Evolutionary conservation across 192 early-diverging fungal species (phyloP).

Genomic region (Gamsiella multidivaricata): DNA sequence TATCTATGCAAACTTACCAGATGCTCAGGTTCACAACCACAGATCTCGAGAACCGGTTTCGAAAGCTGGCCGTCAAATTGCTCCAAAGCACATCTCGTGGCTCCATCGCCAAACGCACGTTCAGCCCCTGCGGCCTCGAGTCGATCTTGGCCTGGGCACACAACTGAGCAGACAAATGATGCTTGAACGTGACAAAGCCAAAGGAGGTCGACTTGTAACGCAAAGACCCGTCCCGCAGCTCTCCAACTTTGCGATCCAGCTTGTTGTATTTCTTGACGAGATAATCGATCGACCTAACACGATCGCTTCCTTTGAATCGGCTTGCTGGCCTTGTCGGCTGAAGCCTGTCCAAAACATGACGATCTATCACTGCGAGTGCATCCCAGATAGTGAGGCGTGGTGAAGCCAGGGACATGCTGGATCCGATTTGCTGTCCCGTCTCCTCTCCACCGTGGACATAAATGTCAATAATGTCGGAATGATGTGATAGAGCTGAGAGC

Average conservation of each 20-base stretch:
- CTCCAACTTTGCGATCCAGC: slow-evolving; percentile 53
- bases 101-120: slow-evolving; percentile 67
- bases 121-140: slow-evolving; percentile 61
- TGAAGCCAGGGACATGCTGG: slow-evolving; percentile 17
- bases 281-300: slow-evolving; percentile 49
- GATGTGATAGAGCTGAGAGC: slow-evolving; percentile 24
- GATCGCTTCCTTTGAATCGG: slow-evolving; percentile 28
- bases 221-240: slow-evolving; percentile 52
- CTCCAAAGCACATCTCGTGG: slow-evolving; percentile 73
- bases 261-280: slow-evolving; percentile 56
- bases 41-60: slow-evolving; percentile 55
- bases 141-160: slow-evolving; percentile 65
- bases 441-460: slow-evolving; percentile 36
- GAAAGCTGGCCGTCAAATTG: slow-evolving; percentile 57
- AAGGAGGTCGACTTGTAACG: slow-evolving; percentile 64
- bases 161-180: slow-evolving; percentile 65
- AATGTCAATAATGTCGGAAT: slow-evolving; percentile 48
- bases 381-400: slow-evolving; percentile 49
- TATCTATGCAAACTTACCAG: slow-evolving; percentile 42
- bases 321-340: slow-evolving; percentile 48
- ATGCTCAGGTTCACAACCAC: slow-evolving; percentile 60
- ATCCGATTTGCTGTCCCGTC: slow-evolving; percentile 5
- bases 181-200: slow-evolving; percentile 71
- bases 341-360: slow-evolving; percentile 31
- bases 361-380: slow-evolving; percentile 31